phyloP scores from a whole-genome alignment of 441 rosid genomes.

The Eruca vesicaria region DNA sequence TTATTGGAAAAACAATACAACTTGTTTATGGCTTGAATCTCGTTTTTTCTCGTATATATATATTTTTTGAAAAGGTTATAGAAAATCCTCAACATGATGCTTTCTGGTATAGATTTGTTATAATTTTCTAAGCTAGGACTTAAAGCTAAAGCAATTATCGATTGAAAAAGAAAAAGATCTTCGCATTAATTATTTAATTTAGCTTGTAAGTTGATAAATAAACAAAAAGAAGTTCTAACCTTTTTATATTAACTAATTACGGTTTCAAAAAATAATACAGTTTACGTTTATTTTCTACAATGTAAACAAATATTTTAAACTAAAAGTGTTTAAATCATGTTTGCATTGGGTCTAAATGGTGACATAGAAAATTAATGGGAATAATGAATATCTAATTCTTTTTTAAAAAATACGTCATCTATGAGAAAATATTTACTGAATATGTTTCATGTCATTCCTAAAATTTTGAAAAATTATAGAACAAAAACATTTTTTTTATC shows the following conservation, averaged over 20 bases:
- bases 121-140: background rate
- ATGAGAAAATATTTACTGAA: too few species aligned
- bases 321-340: background rate
- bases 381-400: too few species aligned
- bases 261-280: background rate
- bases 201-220: background rate
- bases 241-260: background rate
- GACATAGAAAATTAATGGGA: too few species aligned
- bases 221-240: background rate
- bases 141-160: background rate
- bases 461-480: too few species aligned
- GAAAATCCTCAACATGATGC: too few species aligned
- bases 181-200: background rate
- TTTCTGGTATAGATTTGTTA: background rate
- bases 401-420: too few species aligned
- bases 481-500: too few species aligned
- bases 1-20: background rate
- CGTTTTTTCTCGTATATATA: background rate
- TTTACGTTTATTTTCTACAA: background rate
- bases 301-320: background rate
- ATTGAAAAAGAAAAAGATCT: background rate
- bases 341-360: background rate
- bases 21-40: background rate
- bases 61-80: too few species aligned
- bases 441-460: too few species aligned